A percentile compares a stretch with the other conserved stretches of the same genome.
Conservation (phyloP, 2,329 filamentous ascomycete species). For the Ploettnerulaceae sp. region DNA sequence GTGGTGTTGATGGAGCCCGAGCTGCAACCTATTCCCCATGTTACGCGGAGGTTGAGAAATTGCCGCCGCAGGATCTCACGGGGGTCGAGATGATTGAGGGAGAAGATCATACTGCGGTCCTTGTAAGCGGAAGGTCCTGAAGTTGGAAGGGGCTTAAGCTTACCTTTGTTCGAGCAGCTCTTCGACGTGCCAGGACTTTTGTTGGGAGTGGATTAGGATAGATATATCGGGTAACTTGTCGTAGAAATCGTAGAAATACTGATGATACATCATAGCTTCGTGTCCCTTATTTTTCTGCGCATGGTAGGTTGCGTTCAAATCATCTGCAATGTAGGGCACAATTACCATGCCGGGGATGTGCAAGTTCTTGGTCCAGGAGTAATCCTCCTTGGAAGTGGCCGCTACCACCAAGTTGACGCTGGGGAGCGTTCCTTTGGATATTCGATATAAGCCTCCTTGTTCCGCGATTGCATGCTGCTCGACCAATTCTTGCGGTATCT, state of each 20-base stretch:
- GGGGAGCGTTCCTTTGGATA: constrained; percentile 13
- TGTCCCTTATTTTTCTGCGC: constrained; percentile 43
- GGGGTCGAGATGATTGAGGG: constrained; percentile 24
- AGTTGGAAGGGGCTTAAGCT: not conserved
- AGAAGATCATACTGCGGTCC: constrained; percentile 19
- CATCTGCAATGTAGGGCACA: constrained; percentile 26
- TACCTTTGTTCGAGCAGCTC: constrained; percentile 21
- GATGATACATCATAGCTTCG: constrained; percentile 34
- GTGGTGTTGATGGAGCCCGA: constrained; percentile 33
- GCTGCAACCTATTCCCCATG: constrained; percentile 53
- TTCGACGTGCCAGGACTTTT: constrained; percentile 36
- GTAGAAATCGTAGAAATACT: constrained; percentile 59
- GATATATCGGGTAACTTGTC: constrained; percentile 39
- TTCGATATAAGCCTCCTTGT: constrained; percentile 14
- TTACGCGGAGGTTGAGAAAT: constrained; percentile 57
- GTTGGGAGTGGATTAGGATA: constrained; percentile 39
- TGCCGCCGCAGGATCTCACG: constrained; percentile 44
- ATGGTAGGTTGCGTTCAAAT: constrained; percentile 37
- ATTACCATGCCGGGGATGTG: constrained; percentile 30
- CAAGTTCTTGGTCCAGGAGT: constrained; percentile 19
- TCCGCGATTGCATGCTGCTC: constrained; percentile 18
- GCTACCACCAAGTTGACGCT: constrained; percentile 22
- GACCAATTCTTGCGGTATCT: constrained; percentile 9
- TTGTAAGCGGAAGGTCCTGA: not conserved
- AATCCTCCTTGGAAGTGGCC: constrained; percentile 18